Percentiles rank a stretch among this genome's conserved stretches.
These are phyloP conservation scores for Hymenoscyphus scutula DNA, from an alignment of 2,329 filamentous ascomycete genomes.

Conservation along the genomic window DNA sequence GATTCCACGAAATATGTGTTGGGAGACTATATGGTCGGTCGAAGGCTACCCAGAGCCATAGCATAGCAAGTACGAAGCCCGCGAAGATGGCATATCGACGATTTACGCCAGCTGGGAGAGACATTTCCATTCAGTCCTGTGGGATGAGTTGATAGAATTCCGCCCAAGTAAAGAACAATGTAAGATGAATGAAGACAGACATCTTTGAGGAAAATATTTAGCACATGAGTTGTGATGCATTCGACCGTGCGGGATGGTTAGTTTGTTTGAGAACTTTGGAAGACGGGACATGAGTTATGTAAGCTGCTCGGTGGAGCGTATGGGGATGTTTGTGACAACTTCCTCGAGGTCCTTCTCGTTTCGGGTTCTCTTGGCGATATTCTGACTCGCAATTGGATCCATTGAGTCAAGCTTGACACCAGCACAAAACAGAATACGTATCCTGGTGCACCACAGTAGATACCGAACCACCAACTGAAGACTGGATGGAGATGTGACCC, in stretches of 20 bases:
- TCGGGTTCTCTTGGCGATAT: neutral
- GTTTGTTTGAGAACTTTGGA: constrained; percentile 1
- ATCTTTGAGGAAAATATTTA: neutral
- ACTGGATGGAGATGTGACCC: neutral
- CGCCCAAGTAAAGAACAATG: neutral
- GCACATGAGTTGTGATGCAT: constrained; percentile 1
- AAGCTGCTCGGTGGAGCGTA: neutral
- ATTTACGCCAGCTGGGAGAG: constrained; percentile 5
- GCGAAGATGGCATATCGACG: constrained; percentile 8
- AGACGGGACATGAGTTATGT: neutral
- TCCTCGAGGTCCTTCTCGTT: neutral
- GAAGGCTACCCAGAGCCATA: constrained; percentile 16
- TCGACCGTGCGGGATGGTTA: constrained; percentile 7
- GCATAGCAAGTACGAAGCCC: constrained; percentile 4
- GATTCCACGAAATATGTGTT: constrained; percentile 6
- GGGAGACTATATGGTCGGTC: constrained; percentile 10
- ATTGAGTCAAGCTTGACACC: neutral
- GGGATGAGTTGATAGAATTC: neutral
- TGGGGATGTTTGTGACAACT: neutral
- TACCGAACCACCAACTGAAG: neutral
- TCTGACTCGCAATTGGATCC: neutral
- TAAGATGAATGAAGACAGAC: neutral
- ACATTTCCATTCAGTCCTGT: neutral
- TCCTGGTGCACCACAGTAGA: neutral
- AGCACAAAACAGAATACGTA: neutral